A percentile compares a stretch with the other conserved stretches of the same genome.
Evolutionary conservation across 768 basidiomycete genomes (phyloP).

Genomic region (Crepidotus variabilis): DNA sequence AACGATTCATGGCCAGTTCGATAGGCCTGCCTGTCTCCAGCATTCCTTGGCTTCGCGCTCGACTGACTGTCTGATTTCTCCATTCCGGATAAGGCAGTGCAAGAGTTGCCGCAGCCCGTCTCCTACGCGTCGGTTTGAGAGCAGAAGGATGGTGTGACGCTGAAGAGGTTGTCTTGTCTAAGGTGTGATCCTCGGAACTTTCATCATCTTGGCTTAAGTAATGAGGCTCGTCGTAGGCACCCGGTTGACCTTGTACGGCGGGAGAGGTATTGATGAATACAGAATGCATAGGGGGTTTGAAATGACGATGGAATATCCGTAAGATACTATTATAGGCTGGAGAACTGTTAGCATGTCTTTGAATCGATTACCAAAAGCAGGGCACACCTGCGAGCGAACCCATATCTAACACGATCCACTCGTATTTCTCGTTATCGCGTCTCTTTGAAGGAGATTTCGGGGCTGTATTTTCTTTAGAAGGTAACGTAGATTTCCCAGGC

Average conservation of each 20-base stretch:
- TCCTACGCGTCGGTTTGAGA: background rate
- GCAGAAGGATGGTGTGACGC: background rate
- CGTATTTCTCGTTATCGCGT: slow-evolving; percentile 28
- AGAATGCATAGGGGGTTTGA: slow-evolving; percentile 30
- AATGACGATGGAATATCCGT: slow-evolving; percentile 48
- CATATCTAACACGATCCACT: slow-evolving; percentile 53
- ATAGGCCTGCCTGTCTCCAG: slow-evolving; percentile 52
- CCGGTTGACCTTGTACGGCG: background rate
- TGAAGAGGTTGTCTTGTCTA: background rate
- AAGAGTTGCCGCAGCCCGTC: slow-evolving; percentile 14
- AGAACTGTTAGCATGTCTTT: slow-evolving; percentile 1
- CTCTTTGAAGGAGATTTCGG: slow-evolving; percentile 8
- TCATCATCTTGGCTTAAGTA: background rate
- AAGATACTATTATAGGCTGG: slow-evolving; percentile 48
- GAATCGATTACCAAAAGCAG: background rate
- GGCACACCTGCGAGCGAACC: slow-evolving; percentile 39
- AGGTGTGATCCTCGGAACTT: background rate
- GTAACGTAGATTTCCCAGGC: background rate
- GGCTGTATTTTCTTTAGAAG: background rate
- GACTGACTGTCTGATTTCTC: slow-evolving; percentile 45
- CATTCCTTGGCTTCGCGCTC: slow-evolving; percentile 54
- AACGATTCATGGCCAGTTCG: slow-evolving; percentile 27
- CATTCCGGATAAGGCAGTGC: slow-evolving; percentile 65
- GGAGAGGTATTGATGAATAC: slow-evolving; percentile 33
- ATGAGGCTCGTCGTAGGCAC: background rate